Evolutionary conservation across 305 asterid species (phyloP).

Genomic region (Stenogyne calaminthoides): DNA sequence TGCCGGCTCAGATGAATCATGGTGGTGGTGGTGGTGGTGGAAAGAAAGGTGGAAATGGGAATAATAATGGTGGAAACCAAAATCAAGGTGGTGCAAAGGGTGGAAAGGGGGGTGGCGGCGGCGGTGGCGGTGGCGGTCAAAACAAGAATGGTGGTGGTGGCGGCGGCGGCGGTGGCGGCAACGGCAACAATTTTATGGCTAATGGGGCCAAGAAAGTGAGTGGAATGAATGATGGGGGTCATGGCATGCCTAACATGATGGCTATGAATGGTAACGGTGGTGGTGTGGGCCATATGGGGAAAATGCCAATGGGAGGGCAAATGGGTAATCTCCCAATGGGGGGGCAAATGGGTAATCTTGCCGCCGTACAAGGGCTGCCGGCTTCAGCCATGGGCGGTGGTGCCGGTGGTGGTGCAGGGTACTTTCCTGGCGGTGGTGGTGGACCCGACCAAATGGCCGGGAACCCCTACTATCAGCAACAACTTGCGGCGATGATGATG

Average conservation of each 20-base stretch:
- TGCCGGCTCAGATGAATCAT: constrained; percentile 16
- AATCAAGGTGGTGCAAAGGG: constrained; percentile 31
- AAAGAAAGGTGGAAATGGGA: constrained; percentile 40
- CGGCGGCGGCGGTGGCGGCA: no score
- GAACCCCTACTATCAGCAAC: constrained; percentile 51
- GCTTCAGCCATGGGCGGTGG: constrained; percentile 38
- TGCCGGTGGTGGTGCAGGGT: constrained; percentile 35
- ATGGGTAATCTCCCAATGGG: constrained; percentile 40
- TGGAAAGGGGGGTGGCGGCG: constrained; percentile 26
- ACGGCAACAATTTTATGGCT: constrained; percentile 37
- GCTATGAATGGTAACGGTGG: constrained; percentile 42
- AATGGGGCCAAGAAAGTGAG: constrained; percentile 58
- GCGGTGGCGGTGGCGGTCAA: constrained; percentile 25
- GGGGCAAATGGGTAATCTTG: constrained; percentile 46
- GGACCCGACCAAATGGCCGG: constrained; percentile 38
- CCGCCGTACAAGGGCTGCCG: constrained; percentile 56
- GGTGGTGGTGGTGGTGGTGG: constrained; percentile 37
- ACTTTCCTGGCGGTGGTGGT: constrained; percentile 33
- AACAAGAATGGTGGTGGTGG: constrained; percentile 23
- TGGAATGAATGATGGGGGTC: constrained; percentile 58
- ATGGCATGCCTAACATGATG: constrained; percentile 78
- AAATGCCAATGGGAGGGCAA: constrained; percentile 43
- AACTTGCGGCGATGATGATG: constrained; percentile 64
- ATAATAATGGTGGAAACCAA: constrained; percentile 33
- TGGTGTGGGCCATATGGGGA: constrained; percentile 42